Conservation (phyloP, 2,329 filamentous ascomycete genomes). For the Botrytis byssoidea region DNA sequence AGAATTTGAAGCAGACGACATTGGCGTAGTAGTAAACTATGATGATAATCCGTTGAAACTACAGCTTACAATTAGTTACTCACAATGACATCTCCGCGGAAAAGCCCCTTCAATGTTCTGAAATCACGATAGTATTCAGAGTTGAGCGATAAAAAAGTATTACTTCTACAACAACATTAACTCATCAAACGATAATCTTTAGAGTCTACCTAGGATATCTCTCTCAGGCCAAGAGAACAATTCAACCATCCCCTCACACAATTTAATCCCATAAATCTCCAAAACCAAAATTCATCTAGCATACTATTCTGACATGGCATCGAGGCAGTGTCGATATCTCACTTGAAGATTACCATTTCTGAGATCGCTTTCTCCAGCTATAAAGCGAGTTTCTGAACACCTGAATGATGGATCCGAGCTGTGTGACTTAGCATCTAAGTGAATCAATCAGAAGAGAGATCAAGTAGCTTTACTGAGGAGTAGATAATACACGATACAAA, state of each 20-base stretch:
- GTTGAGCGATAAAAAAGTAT: rapidly evolving
- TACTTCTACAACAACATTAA: not conserved
- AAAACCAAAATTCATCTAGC: too few relatives aligned
- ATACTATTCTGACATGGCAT: too few relatives aligned
- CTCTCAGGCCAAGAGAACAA: rapidly evolving
- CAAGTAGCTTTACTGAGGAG: not conserved
- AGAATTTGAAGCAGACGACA: rapidly evolving
- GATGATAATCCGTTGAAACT: not conserved
- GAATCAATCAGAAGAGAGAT: not conserved
- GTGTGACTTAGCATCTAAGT: rapidly evolving
- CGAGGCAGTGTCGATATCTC: too few relatives aligned
- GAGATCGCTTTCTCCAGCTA: not conserved
- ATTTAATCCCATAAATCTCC: too few relatives aligned
- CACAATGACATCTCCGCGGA: not conserved
- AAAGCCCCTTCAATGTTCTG: not conserved
- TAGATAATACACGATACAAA: not conserved
- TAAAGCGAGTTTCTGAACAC: rapidly evolving
- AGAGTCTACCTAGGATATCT: not conserved
- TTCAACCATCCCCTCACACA: too few relatives aligned
- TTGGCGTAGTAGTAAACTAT: rapidly evolving
- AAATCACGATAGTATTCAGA: not conserved
- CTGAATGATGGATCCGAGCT: not conserved
- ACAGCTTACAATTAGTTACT: not conserved
- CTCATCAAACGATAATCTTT: not conserved
- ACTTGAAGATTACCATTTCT: too few relatives aligned